Evolutionary conservation across 225 moss, liverwort and hornwort species (phyloP).

Genomic region (Sphagnum contortum): DNA sequence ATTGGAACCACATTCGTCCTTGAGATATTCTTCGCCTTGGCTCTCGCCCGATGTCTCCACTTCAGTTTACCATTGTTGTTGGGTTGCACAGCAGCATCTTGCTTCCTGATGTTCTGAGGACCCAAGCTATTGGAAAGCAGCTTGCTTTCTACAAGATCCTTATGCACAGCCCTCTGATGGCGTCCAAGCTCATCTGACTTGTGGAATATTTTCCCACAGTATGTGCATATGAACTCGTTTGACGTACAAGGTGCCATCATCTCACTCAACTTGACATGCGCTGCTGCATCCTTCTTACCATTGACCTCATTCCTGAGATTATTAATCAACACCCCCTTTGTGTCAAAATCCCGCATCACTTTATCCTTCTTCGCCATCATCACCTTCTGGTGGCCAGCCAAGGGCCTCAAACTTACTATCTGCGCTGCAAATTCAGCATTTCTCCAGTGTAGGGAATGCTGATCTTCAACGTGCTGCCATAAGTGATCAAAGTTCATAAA

Average conservation of each 20-base stretch:
- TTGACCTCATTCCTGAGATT: too few species aligned
- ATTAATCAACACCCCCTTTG: background rate
- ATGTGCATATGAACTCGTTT: conserved; percentile 40
- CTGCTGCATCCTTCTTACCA: too few species aligned
- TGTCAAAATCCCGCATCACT: conserved; percentile 1
- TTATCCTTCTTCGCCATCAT: conserved; percentile 11
- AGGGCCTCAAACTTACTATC: conserved; percentile 1
- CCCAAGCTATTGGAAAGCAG: too few species aligned
- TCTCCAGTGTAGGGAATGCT: conserved; percentile 64
- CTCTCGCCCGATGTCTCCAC: conserved; percentile 58
- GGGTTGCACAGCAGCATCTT: conserved; percentile 13
- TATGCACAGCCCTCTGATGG: conserved; percentile 66
- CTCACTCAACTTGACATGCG: too few species aligned
- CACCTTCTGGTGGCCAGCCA: conserved; percentile 11
- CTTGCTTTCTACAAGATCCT: too few species aligned
- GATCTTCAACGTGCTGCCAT: conserved; percentile 71
- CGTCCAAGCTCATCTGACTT: conserved; percentile 59
- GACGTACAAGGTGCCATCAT: too few species aligned
- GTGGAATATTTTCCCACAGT: conserved; percentile 50
- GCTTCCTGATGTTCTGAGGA: conserved; percentile 4
- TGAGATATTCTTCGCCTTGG: conserved; percentile 33
- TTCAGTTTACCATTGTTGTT: conserved; percentile 35
- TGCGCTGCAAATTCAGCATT: conserved; percentile 34
- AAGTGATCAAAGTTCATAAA: conserved; percentile 54
- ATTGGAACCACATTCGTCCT: conserved; percentile 19